phyloP scores from a whole-genome alignment of 2,329 filamentous ascomycete species.

The Fusarium sambucinum region DNA sequence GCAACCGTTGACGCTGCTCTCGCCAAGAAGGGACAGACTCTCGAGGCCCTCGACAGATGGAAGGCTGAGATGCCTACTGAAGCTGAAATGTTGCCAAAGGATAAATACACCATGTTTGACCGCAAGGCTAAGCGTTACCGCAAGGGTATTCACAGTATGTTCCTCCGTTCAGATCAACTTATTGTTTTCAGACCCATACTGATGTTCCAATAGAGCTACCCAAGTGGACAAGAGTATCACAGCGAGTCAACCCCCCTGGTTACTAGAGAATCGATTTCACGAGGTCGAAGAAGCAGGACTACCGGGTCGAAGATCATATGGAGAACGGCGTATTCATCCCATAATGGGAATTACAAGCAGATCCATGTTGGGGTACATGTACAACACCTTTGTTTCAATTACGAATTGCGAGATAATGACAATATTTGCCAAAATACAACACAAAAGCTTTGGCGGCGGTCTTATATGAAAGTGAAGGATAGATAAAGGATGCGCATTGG shows the following conservation, averaged over 20 bases:
- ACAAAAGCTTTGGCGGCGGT: slow-evolving; percentile 15
- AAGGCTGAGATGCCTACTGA: slow-evolving; percentile 96
- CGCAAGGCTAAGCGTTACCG: slow-evolving; percentile 94
- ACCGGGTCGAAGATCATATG: slow-evolving; percentile 28
- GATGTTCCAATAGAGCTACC: slow-evolving; percentile 70
- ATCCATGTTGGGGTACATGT: slow-evolving; percentile 43
- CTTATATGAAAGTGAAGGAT: slow-evolving; percentile 38
- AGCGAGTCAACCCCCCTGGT: slow-evolving; percentile 92
- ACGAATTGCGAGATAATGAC: slow-evolving; percentile 44
- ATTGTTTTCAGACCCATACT: slow-evolving; percentile 25
- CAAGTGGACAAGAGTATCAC: slow-evolving; percentile 96
- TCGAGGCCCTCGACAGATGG: slow-evolving; percentile 88
- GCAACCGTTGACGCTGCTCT: slow-evolving; percentile 84
- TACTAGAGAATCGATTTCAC: slow-evolving; percentile 70
- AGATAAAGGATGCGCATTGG: slow-evolving; percentile 29
- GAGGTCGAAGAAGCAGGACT: slow-evolving; percentile 16
- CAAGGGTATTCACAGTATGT: slow-evolving; percentile 97
- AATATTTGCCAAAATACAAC: slow-evolving; percentile 19
- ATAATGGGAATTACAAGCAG: slow-evolving; percentile 36
- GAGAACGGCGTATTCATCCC: slow-evolving; percentile 44
- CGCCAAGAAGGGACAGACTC: slow-evolving; percentile 75
- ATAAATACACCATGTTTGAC: slow-evolving; percentile 99
- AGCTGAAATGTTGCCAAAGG: slow-evolving; percentile 92
- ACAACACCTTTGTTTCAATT: slow-evolving; percentile 49
- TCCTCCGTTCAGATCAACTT: background rate